Conservation (phyloP, 2,329 filamentous ascomycete genomes). For the Onygenales sp. region DNA sequence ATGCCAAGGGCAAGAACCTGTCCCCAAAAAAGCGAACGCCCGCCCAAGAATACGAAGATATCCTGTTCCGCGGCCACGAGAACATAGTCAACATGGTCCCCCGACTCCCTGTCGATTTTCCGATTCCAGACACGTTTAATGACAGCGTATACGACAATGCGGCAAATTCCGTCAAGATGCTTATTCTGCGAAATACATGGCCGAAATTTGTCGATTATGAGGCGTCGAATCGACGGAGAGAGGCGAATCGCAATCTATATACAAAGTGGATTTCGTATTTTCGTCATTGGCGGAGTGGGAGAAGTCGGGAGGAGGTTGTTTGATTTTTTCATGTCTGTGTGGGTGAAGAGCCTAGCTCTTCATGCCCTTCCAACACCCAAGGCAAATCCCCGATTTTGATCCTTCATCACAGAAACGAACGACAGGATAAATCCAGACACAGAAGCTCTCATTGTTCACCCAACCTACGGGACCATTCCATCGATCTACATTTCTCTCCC, state of each 20-base stretch:
- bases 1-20: not conserved
- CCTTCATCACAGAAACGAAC: no score
- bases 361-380: no score
- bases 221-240: not conserved
- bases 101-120: conserved; percentile 9
- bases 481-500: no score
- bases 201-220: conserved; percentile 40
- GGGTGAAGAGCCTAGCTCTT: not conserved
- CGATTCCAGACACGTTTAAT: conserved; percentile 30
- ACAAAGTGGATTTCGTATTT: not conserved
- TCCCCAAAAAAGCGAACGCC: not conserved
- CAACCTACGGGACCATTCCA: no score
- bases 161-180: conserved; percentile 47
- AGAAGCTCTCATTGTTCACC: no score
- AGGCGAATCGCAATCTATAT: not conserved
- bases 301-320: not conserved
- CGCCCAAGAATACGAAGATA: conserved; percentile 5
- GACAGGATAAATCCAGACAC: no score
- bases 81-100: conserved; percentile 11
- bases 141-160: conserved; percentile 46
- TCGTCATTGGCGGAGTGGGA: not conserved
- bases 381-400: no score
- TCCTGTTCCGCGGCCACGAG: conserved; percentile 4
- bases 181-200: conserved; percentile 57
- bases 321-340: not conserved